Percentiles rank a stretch among this genome's conserved stretches.
Conservation (phyloP, 768 basidiomycete genomes). For the Trametopsis cervina region DNA sequence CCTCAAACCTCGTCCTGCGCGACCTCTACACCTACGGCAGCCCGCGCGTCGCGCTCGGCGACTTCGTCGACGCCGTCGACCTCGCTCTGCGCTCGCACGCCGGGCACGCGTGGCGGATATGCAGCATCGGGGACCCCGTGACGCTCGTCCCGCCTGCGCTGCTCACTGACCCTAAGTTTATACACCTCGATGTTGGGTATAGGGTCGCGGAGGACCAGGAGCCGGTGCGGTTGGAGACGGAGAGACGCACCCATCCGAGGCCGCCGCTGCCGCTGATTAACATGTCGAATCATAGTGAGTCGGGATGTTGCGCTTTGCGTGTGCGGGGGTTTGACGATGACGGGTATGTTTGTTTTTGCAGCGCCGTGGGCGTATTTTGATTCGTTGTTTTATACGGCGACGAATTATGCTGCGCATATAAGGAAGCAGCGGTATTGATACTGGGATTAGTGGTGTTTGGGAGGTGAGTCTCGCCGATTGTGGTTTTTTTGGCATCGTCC, state of each 20-base stretch:
- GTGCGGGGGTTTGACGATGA: not conserved
- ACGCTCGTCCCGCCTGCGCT: constrained; percentile 10
- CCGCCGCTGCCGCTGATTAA: constrained; percentile 9
- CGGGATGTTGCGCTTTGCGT: not conserved
- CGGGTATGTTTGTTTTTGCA: not conserved
- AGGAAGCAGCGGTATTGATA: too few relatives aligned
- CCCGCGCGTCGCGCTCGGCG: constrained; percentile 8
- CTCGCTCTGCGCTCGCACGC: constrained; percentile 2
- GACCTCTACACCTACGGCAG: constrained; percentile 12
- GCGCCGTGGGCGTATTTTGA: constrained; percentile 12
- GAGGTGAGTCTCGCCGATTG: too few relatives aligned
- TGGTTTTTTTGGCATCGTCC: too few relatives aligned
- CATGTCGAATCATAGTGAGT: constrained; percentile 13
- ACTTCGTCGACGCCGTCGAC: constrained; percentile 7
- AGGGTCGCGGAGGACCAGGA: constrained; percentile 1
- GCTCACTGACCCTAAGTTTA: constrained; percentile 10
- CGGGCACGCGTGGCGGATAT: constrained; percentile 7
- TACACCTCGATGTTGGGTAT: constrained; percentile 8
- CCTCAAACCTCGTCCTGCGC: not conserved
- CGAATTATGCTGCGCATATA: not conserved
- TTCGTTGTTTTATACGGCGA: constrained; percentile 6
- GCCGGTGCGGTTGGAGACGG: not conserved
- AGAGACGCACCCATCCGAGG: constrained; percentile 9
- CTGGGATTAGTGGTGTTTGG: too few relatives aligned
- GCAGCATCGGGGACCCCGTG: constrained; percentile 7